Evolutionary conservation across 179 eudicot genomes (phyloP), one percentile per base, ranked within the genome.

Genomic region (Spergularia azorica): DNA sequence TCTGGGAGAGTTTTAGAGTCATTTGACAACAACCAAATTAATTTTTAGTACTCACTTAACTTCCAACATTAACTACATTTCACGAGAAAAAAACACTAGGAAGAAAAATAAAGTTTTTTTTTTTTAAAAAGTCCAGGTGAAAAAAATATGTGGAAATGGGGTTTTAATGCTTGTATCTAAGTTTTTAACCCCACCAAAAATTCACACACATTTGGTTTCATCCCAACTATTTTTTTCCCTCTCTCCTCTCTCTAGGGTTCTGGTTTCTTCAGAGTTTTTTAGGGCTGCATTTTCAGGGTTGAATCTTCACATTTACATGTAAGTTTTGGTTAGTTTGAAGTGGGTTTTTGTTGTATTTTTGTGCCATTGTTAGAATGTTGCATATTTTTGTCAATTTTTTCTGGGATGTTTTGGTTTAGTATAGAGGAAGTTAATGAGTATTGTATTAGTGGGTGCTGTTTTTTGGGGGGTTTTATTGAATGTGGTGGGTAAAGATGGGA

Each of bases 231-330:
- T 57, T 32, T 66, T 71, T 20, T 54, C n/a, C n/a, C n/a, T n/a
- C n/a, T n/a, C n/a, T n/a, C n/a, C 51, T 64, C 36, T 57, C 20
- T 52, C 72, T 80, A 80, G 83, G 79, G 77, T 81, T 66, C 76
- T 63, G 61, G 9, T 32, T 17, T 15, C 63, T 26, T 66, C 11
- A 18, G 41, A 26, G 32, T n/a, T n/a, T n/a, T n/a, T 17, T 61
- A 61, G 8, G 62, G 17, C 9, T 65, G 68, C 61, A 26, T n/a
- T 69, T 75, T 67, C 8, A 32, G 73, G 70, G 7, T 72, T 74
- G 61, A n/a, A 46, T 66, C 56, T 39, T 72, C 20, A 61, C 67
- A 41, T 21, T 67, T 16, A 38, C 14, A 38, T 79, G 85, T 79
- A 79, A 75, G 80, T 63, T 63, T 32, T 63, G 2, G 18, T 38